Evolutionary conservation across 352 stramenopile genomes (phyloP).

Genomic region (Phytophthora fragariaefolia): DNA sequence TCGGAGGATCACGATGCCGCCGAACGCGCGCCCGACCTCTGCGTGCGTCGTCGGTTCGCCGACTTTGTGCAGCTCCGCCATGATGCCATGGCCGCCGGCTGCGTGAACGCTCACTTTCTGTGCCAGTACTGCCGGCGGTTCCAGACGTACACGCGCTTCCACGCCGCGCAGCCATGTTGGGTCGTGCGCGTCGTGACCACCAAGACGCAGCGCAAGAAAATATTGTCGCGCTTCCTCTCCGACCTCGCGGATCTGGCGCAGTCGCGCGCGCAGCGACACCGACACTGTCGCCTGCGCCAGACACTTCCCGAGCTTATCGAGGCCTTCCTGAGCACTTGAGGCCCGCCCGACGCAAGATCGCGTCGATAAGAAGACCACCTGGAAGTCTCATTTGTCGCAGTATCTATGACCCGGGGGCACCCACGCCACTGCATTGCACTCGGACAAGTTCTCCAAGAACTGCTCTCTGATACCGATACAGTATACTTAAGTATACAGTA

Average conservation of each 20-base stretch:
- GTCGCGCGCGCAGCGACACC: constrained; percentile 26
- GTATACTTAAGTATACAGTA: too few species aligned
- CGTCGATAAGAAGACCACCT: not conserved
- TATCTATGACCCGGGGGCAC: not conserved
- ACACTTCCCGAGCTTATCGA: constrained; percentile 45
- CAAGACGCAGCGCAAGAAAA: constrained; percentile 48
- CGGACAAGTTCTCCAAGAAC: too few species aligned
- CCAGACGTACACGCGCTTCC: constrained; percentile 51
- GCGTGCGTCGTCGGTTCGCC: constrained; percentile 34
- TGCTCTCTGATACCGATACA: too few species aligned
- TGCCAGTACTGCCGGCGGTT: constrained; percentile 60
- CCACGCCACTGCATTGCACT: not conserved
- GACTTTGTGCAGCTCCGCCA: constrained; percentile 38
- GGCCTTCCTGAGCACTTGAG: constrained; percentile 36
- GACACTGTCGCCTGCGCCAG: constrained; percentile 38
- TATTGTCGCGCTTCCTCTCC: constrained; percentile 47
- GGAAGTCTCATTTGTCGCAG: not conserved
- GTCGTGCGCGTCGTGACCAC: constrained; percentile 39
- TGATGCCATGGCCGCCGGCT: constrained; percentile 34
- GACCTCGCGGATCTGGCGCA: constrained; percentile 47
- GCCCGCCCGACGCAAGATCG: not conserved
- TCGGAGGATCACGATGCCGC: constrained; percentile 15
- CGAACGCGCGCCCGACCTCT: constrained; percentile 23
- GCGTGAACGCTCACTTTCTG: constrained; percentile 50
- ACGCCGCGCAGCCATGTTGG: constrained; percentile 42